Base-by-base conservation (phyloP, 306 rosid species). In the Prunus kanzakura region DNA sequence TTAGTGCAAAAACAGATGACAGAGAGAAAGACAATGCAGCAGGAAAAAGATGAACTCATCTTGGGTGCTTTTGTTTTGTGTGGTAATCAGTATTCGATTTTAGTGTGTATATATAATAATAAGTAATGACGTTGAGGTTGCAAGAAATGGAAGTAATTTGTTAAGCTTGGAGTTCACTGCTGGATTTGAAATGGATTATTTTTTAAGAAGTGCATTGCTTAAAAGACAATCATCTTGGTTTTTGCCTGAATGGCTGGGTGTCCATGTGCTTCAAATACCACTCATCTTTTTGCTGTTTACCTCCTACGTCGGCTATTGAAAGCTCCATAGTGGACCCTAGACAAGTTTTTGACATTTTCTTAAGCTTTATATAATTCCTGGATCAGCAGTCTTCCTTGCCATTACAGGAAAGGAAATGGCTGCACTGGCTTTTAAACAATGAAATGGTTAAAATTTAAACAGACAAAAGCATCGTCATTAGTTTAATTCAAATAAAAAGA, bases 151-250 rank as follows among this genome's bases (percentile, higher is more conserved):
- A 87, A 86, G 89, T 64, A 43, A 82, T 12, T 78, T 22, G 15
- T 29, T 41, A 85, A 78, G 82, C 95, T 89, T 91, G 82, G 93
- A 87, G 90, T 86, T 86, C 90, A 91, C 93, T 89, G 30, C 97
- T 83, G 86, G 91, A 51, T 83, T 82, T 77, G 76, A 69, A 56
- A 63, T 83, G 65, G 89, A 88, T 90, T 85, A 64, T 10, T 50
- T 74, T 71, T 32, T 63, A 77, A 89, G 83, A 78, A 80, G 82
- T 64, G 75, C 84, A 20, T 91, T 83, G 91, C 94, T 91, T 91
- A 29, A 9, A 86, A 86, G 93, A 85, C 87, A 86, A 50, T 30
- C 15, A 10, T 57, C 11, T 76, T 15, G 20, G 25, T 49, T 43
- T 16, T 47, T 32, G 6, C 16, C 14, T 18, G 12, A 15, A 8